Conservation (phyloP, 257 asterid species). For the Nicotiana otophora region DNA sequence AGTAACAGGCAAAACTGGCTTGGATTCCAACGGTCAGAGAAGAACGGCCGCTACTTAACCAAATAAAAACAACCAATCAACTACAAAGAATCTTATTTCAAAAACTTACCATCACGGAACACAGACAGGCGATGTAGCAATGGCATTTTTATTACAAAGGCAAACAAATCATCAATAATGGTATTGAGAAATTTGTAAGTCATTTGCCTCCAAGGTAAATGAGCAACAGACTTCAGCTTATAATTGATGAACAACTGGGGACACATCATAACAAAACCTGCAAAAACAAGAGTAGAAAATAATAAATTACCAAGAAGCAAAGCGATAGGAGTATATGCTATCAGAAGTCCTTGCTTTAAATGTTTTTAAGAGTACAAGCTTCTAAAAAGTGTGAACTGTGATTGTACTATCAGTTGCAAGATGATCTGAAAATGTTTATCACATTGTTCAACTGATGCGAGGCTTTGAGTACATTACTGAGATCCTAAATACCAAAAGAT, state of each 20-base stretch:
- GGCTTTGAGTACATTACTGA: neutral
- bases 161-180: conserved; percentile 96
- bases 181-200: conserved; percentile 93
- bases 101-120: conserved; percentile 95
- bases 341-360: neutral
- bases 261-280: conserved; percentile 99
- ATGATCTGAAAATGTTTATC: neutral
- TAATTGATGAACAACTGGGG: conserved; percentile 94
- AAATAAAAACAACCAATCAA: neutral
- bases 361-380: neutral
- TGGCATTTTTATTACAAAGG: conserved; percentile 97
- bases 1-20: neutral
- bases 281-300: conserved; percentile 15
- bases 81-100: neutral
- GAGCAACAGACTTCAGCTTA: conserved; percentile 93
- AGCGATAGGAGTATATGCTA: neutral
- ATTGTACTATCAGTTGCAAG: neutral
- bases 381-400: neutral
- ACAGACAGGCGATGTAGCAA: conserved; percentile 89
- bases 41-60: neutral
- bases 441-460: neutral
- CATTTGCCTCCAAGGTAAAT: conserved; percentile 99
- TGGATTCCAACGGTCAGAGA: neutral
- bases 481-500: neutral
- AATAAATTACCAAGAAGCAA: neutral